Evolutionary conservation across 345 rosid genomes (phyloP).

Genomic region (Acer campestre): DNA sequence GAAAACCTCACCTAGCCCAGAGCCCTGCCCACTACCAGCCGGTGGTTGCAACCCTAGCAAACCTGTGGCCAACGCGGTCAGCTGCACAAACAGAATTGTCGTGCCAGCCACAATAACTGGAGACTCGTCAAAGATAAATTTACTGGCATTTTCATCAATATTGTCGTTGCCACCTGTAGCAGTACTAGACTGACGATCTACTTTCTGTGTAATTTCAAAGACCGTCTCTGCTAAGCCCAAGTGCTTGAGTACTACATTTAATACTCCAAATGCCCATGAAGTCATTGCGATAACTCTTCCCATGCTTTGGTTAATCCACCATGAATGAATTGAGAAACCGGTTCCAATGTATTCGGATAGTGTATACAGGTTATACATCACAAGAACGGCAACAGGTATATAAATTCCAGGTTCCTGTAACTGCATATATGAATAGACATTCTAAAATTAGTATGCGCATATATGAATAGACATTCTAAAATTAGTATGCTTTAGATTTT

Average conservation of each 20-base stretch:
- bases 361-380: constrained; percentile 25
- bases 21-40: neutral
- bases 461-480: neutral
- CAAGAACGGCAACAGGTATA: constrained; percentile 25
- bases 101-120: constrained; percentile 39
- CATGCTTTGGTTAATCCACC: constrained; percentile 51
- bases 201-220: too few relatives aligned
- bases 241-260: constrained; percentile 40
- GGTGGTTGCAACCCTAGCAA: constrained; percentile 17
- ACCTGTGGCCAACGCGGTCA: constrained; percentile 23
- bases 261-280: constrained; percentile 50
- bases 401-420: constrained; percentile 32
- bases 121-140: constrained; percentile 43
- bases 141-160: neutral
- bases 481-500: neutral
- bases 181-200: constrained; percentile 15
- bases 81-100: constrained; percentile 32
- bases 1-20: constrained; percentile 31
- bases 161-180: constrained; percentile 10
- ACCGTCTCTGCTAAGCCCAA: constrained; percentile 49
- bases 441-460: too few relatives aligned
- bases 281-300: constrained; percentile 28
- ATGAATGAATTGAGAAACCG: constrained; percentile 40
- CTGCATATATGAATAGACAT: constrained; percentile 20
- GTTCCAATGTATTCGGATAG: constrained; percentile 32